Evolutionary conservation across 306 rosid species (phyloP).

Genomic region (Quercus parvula): DNA sequence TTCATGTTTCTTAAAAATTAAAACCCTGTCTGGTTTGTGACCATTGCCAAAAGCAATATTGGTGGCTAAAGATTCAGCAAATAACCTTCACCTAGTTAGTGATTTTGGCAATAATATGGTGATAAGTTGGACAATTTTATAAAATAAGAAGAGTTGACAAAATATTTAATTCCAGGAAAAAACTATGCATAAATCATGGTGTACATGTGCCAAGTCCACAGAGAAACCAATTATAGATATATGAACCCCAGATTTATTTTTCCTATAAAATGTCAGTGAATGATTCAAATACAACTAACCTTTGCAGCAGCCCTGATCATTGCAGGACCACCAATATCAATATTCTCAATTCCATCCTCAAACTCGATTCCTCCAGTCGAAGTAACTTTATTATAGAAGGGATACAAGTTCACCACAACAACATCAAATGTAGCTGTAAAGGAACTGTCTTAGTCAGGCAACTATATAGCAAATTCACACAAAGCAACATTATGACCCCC

Average conservation of each 20-base stretch:
- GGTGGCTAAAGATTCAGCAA: not conserved
- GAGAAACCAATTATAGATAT: not conserved
- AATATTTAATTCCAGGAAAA: not conserved
- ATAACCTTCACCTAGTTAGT: not conserved
- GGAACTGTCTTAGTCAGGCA: conserved; percentile 11
- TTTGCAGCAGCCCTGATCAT: conserved; percentile 98
- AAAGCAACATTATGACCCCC: not conserved
- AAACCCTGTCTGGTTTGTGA: not conserved
- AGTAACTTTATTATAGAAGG: conserved; percentile 84
- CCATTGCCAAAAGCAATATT: not conserved
- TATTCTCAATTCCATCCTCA: conserved; percentile 94
- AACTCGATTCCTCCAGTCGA: conserved; percentile 63
- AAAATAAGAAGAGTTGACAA: not conserved
- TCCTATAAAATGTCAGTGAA: not conserved
- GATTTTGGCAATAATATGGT: not conserved
- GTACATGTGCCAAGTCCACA: not conserved
- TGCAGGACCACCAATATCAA: conserved; percentile 96
- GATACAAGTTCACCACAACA: conserved; percentile 91
- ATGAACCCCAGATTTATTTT: not conserved
- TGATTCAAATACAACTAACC: conserved; percentile 43
- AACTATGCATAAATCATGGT: not conserved
- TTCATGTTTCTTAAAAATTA: not conserved
- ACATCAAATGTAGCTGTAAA: conserved; percentile 82
- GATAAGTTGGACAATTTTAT: not conserved
- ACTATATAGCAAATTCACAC: not conserved